Evolutionary conservation across 73 alveolate species (phyloP), one percentile per base, ranked within the genome.

Genomic region (Blepharisma stoltei): DNA sequence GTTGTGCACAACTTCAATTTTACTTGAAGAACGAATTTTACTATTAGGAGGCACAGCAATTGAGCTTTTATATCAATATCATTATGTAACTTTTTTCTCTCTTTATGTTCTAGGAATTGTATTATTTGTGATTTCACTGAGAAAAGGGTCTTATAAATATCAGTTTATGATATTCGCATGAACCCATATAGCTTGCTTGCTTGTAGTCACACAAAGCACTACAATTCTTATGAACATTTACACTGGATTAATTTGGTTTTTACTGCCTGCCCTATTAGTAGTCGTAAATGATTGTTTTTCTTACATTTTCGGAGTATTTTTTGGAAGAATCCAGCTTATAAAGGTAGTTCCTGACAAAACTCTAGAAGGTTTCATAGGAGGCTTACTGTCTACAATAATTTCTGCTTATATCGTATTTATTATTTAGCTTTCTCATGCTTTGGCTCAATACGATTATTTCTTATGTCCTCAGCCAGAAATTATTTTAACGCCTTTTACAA

Each of bases 281-380:
- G 86, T 93, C 38, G 54, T 82, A 54, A 96, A 96, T 83, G 99
- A 96, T 82, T 87, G 90, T 23, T 78, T 85, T 67, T 97, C 98
- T 7, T 96, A 95, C 76, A 54, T 95, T 25, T 96, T 93, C 89
- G 98, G 98, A 27, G 83, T 89, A 71, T 71, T 85, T 81, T 87
- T 89, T 23, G 99, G 99, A 7, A 94, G 81, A 84, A 91, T 97
- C 37, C 93, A 88, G 7, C 86, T 96, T 49, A 93, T 95, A 77
- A 77, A 89, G 50, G 82, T 96, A 66, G 87, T 98, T 38, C 99
- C 99, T 9, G 94, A 95, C 67, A 96, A 96, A 87, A 96, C 99
- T n/a, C 93, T 97, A 98, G 99, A 96, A 89, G 99, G 99, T 11
- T 96, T 94, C 76, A 90, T 90, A 8, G 98, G 98, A 32, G 76